Percentiles rank a stretch among this genome's conserved stretches.
These are phyloP conservation scores for Vishniacozyma victoriae DNA, from an alignment of 768 basidiomycete genomes.

Conservation along the genomic window DNA sequence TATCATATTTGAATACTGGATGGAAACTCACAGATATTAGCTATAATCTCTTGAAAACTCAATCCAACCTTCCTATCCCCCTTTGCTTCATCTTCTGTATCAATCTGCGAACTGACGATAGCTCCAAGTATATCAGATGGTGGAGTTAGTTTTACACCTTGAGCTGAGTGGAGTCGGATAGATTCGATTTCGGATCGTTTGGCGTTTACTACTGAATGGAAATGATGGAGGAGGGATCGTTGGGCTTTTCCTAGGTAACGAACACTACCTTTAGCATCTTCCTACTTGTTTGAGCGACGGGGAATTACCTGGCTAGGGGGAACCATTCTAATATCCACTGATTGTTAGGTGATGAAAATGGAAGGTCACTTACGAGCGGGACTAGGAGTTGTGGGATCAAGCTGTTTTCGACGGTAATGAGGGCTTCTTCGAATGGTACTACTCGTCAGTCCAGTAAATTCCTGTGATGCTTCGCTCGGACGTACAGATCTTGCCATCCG, in stretches of 20 bases:
- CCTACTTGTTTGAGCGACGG: background rate
- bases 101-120: constrained; percentile 21
- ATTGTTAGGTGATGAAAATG: no score
- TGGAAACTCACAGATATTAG: constrained; percentile 23
- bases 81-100: constrained; percentile 15
- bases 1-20: background rate
- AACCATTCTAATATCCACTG: constrained; percentile 12
- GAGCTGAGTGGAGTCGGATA: background rate
- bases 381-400: constrained; percentile 12
- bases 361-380: constrained; percentile 1
- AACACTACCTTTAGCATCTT: background rate
- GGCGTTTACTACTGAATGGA: constrained; percentile 11
- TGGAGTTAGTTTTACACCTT: constrained; percentile 8
- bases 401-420: constrained; percentile 13
- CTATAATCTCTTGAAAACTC: constrained; percentile 31
- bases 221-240: constrained; percentile 8
- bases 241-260: constrained; percentile 14
- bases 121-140: constrained; percentile 21
- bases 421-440: constrained; percentile 26
- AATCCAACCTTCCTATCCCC: constrained; percentile 13
- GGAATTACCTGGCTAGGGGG: constrained; percentile 3
- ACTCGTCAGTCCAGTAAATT: background rate
- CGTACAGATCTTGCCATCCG: constrained; percentile 9
- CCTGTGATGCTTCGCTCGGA: background rate
- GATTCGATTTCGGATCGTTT: constrained; percentile 6